Percentiles rank a stretch among this genome's conserved stretches.
phyloP scores from a whole-genome alignment of 2,329 filamentous ascomycete genomes.

The Diaporthe longicolla region DNA sequence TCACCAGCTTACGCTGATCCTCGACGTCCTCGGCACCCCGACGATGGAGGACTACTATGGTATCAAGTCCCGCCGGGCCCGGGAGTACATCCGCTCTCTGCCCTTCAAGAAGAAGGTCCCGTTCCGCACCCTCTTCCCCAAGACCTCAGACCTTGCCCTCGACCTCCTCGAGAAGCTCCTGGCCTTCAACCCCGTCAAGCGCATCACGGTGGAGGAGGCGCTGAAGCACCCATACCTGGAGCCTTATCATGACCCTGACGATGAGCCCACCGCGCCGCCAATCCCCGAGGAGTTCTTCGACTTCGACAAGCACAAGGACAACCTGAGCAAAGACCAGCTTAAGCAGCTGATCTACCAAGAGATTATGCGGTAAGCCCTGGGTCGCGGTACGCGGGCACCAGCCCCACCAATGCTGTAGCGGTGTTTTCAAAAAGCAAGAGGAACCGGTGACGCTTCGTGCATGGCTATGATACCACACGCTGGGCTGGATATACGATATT shows the following conservation, averaged over 20 bases:
- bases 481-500: constrained; percentile 30
- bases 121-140: constrained; percentile 96
- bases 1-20: constrained; percentile 95
- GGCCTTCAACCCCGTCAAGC: constrained; percentile 98
- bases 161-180: constrained; percentile 96
- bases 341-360: constrained; percentile 98
- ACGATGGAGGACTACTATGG: constrained; percentile 99
- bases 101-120: constrained; percentile 99
- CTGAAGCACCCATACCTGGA: constrained; percentile 98
- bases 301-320: constrained; percentile 99
- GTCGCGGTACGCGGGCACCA: not conserved
- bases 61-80: constrained; percentile 96
- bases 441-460: constrained; percentile 6
- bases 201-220: constrained; percentile 97
- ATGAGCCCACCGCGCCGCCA: constrained; percentile 95
- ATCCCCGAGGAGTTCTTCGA: constrained; percentile 99
- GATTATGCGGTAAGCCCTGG: constrained; percentile 76
- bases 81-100: constrained; percentile 97
- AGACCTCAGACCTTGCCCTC: constrained; percentile 96
- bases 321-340: constrained; percentile 96
- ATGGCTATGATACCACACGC: constrained; percentile 24
- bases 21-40: constrained; percentile 96
- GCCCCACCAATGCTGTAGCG: not conserved
- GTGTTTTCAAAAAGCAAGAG: not conserved
- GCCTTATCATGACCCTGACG: constrained; percentile 98